Evolutionary conservation across 2,329 filamentous ascomycete species (phyloP), one percentile per base, ranked within the genome.

Genomic region (Aspergillus quadricinctus): DNA sequence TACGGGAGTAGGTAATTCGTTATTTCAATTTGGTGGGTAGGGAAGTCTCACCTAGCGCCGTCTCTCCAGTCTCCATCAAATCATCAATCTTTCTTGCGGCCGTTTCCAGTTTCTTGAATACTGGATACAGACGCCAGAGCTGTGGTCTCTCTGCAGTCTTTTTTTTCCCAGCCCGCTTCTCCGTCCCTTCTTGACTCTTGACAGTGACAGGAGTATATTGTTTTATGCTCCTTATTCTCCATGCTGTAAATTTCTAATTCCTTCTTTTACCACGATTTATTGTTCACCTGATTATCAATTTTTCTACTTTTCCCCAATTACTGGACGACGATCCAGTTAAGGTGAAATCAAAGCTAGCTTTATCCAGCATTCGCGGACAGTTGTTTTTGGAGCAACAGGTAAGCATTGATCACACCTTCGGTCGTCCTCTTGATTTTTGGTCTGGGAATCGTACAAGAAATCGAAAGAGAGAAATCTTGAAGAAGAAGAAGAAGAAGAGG

Each of bases 101-200:
- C 31, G 11, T 35, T 35, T 35, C 31, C 31, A 17, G 11, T 29
- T 29, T 29, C 28, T 29, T 29, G 8, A 11, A 29, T 29, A 29
- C 28, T 29, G 31, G 14, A 17, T 35, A 35, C 11, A 14, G 11
- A 37, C 31, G 31, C 31, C 31, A 37, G 17, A 37, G 31, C 31
- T 17, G 31, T 17, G 31, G 31, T 17, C 31, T 17, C 31, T 76
- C 73, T 75, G 75, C 41, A 28, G 49, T 50, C 54, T 48, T 60
- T 49, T 50, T 52, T 55, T 54, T 55, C 46, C 43, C 54, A 43
- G 43, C 50, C 50, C 57, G 45, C 51, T 48, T 54, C 50, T 56
- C 56, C 57, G 50, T 54, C 57, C 53, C 21, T 50, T 49, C 50
- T 48, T 49, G 11, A 46, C 43, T 46, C 43, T 17, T 46, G 31